A percentile compares a stretch with the other conserved stretches of the same genome.
phyloP scores from a whole-genome alignment of 768 basidiomycete species.

The Sistotremastrum suecicum region DNA sequence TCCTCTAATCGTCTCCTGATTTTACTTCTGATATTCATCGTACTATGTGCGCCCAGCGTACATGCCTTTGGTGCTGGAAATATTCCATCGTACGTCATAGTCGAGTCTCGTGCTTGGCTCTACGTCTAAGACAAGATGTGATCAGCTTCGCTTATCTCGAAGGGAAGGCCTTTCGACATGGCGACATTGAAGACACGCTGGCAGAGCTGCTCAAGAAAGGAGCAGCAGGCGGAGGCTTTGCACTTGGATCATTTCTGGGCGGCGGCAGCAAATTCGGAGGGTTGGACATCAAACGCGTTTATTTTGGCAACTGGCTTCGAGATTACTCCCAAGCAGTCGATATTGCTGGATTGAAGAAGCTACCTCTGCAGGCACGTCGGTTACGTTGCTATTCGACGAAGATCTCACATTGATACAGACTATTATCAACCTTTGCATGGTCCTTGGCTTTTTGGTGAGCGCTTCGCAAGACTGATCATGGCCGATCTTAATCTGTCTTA shows the following conservation, averaged over 20 bases:
- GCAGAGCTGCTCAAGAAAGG: conserved; percentile 44
- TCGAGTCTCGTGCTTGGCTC: conserved; percentile 7
- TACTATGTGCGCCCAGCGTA: conserved; percentile 19
- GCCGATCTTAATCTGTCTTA: conserved; percentile 12
- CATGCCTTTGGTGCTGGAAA: conserved; percentile 77
- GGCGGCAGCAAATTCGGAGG: conserved; percentile 56
- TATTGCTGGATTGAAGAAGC: conserved; percentile 63
- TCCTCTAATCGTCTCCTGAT: too few relatives aligned
- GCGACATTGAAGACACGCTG: conserved; percentile 72
- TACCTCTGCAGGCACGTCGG: conserved; percentile 43
- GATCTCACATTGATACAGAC: conserved; percentile 29
- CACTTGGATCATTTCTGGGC: conserved; percentile 38
- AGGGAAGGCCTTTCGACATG: conserved; percentile 75
- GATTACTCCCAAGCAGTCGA: conserved; percentile 79
- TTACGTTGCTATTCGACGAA: background rate
- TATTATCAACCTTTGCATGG: conserved; percentile 81
- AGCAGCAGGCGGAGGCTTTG: conserved; percentile 34
- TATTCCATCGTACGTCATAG: conserved; percentile 48
- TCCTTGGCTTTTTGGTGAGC: conserved; percentile 73
- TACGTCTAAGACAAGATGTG: conserved; percentile 5
- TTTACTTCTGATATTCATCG: too few relatives aligned
- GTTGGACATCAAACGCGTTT: conserved; percentile 73
- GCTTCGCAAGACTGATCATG: background rate
- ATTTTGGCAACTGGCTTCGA: conserved; percentile 79
- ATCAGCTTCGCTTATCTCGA: conserved; percentile 76